These are phyloP conservation scores for Jimgerdemannia flammicorona DNA, from an alignment of 192 early-diverging fungal genomes.

Conservation along the genomic window DNA sequence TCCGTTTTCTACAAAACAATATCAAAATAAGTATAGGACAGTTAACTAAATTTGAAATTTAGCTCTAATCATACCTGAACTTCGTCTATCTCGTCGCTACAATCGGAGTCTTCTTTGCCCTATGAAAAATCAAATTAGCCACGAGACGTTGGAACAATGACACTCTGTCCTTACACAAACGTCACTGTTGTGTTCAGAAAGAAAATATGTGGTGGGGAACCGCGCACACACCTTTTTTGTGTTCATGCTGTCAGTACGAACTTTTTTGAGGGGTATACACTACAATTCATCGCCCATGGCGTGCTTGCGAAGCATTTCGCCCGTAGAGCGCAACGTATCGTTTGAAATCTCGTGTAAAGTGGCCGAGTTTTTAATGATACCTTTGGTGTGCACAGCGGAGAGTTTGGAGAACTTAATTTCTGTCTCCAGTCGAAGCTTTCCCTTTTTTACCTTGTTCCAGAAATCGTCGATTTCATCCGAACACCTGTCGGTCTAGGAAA, in stretches of 20 bases:
- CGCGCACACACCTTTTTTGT: background rate
- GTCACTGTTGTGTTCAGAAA: background rate
- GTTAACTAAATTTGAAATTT: constrained; percentile 1
- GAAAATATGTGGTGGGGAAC: background rate
- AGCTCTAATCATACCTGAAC: background rate
- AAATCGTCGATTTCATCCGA: no score
- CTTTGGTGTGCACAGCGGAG: background rate
- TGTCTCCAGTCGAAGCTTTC: no score
- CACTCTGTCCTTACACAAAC: background rate
- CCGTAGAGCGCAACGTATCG: background rate
- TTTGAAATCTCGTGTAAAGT: background rate
- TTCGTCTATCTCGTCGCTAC: background rate
- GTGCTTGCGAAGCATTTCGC: background rate
- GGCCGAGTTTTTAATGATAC: background rate
- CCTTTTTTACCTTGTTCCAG: no score
- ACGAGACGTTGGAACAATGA: background rate
- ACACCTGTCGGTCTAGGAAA: no score
- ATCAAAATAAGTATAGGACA: background rate
- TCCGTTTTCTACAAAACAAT: background rate
- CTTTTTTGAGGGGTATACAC: background rate
- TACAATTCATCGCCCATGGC: background rate
- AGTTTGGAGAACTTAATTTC: no score
- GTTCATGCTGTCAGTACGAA: background rate
- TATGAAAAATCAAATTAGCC: background rate
- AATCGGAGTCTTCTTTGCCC: background rate